Conservation (phyloP, 352 stramenopile genomes). For the Pythium monospermum region DNA sequence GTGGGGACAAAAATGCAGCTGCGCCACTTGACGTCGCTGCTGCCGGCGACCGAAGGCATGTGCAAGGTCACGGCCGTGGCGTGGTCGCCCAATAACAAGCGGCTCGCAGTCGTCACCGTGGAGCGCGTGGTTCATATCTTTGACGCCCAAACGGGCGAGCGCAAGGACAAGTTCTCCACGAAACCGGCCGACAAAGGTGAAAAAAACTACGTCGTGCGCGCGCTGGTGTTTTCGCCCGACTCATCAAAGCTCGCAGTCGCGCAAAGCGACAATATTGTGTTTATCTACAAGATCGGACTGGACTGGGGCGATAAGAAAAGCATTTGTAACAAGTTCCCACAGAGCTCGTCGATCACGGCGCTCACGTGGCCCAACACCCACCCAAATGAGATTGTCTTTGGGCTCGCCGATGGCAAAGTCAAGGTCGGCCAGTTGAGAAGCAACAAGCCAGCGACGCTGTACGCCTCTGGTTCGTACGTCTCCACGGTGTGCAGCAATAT, state of each 20-base stretch:
- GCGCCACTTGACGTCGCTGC: constrained; percentile 87
- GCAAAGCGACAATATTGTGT: constrained; percentile 95
- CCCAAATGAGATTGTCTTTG: constrained; percentile 93
- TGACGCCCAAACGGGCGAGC: constrained; percentile 88
- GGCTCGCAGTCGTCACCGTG: constrained; percentile 90
- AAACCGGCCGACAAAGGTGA: constrained; percentile 92
- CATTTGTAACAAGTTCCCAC: constrained; percentile 95
- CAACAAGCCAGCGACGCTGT: constrained; percentile 91
- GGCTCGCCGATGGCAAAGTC: constrained; percentile 91
- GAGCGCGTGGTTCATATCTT: constrained; percentile 93
- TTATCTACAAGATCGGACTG: constrained; percentile 94
- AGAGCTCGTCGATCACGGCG: constrained; percentile 77
- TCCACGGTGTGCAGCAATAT: constrained; percentile 80
- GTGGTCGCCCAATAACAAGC: constrained; percentile 92
- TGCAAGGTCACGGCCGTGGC: constrained; percentile 90
- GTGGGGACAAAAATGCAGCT: constrained; percentile 83
- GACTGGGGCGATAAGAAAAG: constrained; percentile 95
- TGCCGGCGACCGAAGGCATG: constrained; percentile 88
- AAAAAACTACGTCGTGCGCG: constrained; percentile 93
- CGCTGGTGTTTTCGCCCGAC: constrained; percentile 91
- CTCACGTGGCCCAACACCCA: constrained; percentile 89
- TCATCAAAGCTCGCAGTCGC: constrained; percentile 93
- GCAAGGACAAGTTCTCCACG: constrained; percentile 94
- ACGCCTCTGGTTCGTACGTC: constrained; percentile 82
- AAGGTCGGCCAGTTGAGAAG: constrained; percentile 91